Conservation (phyloP, 2,329 filamentous ascomycete species). For the Zasmidium angulare region DNA sequence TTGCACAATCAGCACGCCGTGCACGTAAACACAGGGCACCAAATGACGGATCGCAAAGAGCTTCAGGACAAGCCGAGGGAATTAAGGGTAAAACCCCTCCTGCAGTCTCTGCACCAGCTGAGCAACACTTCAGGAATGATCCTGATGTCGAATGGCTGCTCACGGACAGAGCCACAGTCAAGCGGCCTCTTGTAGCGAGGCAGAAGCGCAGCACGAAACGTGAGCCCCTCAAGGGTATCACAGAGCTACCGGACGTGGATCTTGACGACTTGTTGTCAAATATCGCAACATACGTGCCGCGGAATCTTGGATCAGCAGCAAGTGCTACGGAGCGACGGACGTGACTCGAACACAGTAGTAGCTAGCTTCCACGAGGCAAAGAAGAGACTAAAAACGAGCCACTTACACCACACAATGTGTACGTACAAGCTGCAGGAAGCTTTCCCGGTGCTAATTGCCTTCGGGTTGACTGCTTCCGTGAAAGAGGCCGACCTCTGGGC, state of each 20-base stretch:
- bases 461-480: too few relatives aligned
- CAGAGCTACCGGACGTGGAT: constrained; percentile 15
- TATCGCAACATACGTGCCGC: constrained; percentile 23
- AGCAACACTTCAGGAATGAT: background rate
- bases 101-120: background rate
- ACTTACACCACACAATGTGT: too few relatives aligned
- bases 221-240: background rate
- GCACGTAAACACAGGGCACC: too few relatives aligned
- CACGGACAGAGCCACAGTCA: background rate
- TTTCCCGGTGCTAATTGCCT: too few relatives aligned
- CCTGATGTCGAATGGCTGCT: constrained; percentile 30
- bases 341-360: background rate
- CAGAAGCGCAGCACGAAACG: background rate
- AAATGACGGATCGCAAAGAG: too few relatives aligned
- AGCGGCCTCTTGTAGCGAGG: background rate
- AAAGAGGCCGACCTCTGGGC: too few relatives aligned
- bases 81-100: too few relatives aligned
- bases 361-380: too few relatives aligned
- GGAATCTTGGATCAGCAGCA: background rate
- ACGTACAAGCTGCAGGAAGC: too few relatives aligned
- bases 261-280: constrained; percentile 31
- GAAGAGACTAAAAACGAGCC: too few relatives aligned
- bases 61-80: too few relatives aligned
- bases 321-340: background rate
- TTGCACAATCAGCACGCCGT: too few relatives aligned